Percentiles rank a stretch among this genome's conserved stretches.
Evolutionary conservation across 371 early-diverging fungal species (phyloP).

Genomic region (Globomyces sp.): DNA sequence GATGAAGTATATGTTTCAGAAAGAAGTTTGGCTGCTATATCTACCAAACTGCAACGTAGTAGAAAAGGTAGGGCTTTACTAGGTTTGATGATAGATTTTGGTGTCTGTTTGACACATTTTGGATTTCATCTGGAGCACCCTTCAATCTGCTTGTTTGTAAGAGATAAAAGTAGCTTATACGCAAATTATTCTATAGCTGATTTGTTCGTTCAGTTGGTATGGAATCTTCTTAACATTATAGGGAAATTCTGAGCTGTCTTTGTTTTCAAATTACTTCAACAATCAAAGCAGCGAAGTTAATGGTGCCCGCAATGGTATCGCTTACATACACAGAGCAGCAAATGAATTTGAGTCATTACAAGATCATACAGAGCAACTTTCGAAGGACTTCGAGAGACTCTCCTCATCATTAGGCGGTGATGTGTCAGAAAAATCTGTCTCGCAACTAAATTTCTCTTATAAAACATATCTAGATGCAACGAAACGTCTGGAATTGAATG

Average conservation of each 20-base stretch:
- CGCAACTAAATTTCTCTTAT: slow-evolving; percentile 7
- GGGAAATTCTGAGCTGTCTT: not conserved
- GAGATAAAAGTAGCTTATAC: not conserved
- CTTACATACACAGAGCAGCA: not conserved
- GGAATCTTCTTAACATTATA: not conserved
- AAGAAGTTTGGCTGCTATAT: not conserved
- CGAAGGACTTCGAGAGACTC: slow-evolving; percentile 8
- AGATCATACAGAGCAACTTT: not conserved
- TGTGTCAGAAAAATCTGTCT: not conserved
- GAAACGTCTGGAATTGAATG: not conserved
- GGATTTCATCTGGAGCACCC: not conserved
- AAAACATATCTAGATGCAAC: not conserved
- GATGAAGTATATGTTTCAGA: slow-evolving; percentile 2
- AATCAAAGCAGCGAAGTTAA: not conserved
- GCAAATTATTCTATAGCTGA: not conserved
- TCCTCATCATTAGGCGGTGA: not conserved
- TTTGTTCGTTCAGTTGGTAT: not conserved
- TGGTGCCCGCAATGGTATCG: slow-evolving; percentile 4
- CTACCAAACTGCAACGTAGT: not conserved
- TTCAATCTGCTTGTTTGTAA: not conserved
- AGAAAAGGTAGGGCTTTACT: not conserved
- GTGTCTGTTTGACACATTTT: not conserved
- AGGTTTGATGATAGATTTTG: not conserved
- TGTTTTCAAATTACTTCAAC: not conserved
- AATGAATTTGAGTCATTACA: slow-evolving; percentile 1